Evolutionary conservation across 1,139 yeast species (phyloP), one percentile per base, ranked within the genome.

Genomic region (Sugiyamaella grinbergsii): DNA sequence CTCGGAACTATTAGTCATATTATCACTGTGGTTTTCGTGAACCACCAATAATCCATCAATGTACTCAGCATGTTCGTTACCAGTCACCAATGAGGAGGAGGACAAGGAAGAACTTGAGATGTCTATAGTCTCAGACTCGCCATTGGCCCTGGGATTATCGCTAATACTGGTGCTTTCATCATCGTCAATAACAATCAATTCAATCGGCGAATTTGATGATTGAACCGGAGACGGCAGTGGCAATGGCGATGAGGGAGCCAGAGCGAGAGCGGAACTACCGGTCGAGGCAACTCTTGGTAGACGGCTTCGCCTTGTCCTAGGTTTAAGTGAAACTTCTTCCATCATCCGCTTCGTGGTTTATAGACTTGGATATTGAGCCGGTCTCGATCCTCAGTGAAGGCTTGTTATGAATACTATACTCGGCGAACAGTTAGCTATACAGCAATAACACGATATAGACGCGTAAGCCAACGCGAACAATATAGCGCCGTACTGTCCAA

Each of bases 241-340:
- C 4, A 13, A 10, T 28, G 33, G 24, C 10, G 23, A 28, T 26
- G 37, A 29, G 16, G 43, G 43, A 18, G 28, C 22, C 15, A 40
- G 34, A 8, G 18, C 43, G 8, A 40, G 13, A 2, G 31, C 19
- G 3, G 43, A 40, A 11, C 43, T 34, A 16, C 43, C 43, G 10
- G 34, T 40, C 7, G 43, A 40, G 10, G 43, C 28, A 24, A 40
- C 18, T 18, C 43, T 16, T 7, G 43, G 43, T 24, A 40, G 16
- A 6, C 34, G 33, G 10, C 26, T 29, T 40, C 43, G 26, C 11
- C 20, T 33, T 7, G 23, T 7, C 11, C 22, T 18, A 5, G 37
- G 20, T 18, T 16, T 18, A 32, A 19, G 4, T 28, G 13, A 4
- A 4, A 28, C 13, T 29, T 29, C 16, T 16, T 29, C 33, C 33